Evolutionary conservation across 2,329 filamentous ascomycete genomes (phyloP).

Genomic region (Verticillium zaregamsianum): DNA sequence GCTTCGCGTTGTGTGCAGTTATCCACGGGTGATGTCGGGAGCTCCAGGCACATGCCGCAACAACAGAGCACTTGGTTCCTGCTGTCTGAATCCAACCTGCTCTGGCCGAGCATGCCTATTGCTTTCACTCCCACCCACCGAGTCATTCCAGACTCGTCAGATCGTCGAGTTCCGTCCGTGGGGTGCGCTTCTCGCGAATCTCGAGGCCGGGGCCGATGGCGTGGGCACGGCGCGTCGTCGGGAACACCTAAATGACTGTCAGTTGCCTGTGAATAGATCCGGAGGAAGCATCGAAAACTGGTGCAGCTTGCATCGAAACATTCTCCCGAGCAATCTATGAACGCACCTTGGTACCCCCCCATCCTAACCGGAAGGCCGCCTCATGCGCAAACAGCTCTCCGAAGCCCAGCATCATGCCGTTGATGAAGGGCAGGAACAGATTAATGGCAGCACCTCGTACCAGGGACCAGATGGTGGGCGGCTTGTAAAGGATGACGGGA

Average conservation of each 20-base stretch:
- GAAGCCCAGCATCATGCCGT: slow-evolving; percentile 97
- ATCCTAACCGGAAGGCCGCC: slow-evolving; percentile 86
- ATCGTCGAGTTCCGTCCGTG: slow-evolving; percentile 55
- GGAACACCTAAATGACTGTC: slow-evolving; percentile 45
- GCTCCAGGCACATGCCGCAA: neutral
- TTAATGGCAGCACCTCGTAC: slow-evolving; percentile 91
- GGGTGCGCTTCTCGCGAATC: slow-evolving; percentile 60
- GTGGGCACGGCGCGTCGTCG: slow-evolving; percentile 56
- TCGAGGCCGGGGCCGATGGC: slow-evolving; percentile 80
- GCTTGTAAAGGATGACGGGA: slow-evolving; percentile 79
- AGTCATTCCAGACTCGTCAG: slow-evolving; percentile 64
- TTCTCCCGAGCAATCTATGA: neutral
- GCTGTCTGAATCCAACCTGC: neutral
- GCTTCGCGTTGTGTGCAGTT: neutral
- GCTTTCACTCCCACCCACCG: slow-evolving; percentile 3
- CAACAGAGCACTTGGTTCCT: neutral
- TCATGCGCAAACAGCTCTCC: slow-evolving; percentile 97
- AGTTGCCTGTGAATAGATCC: neutral
- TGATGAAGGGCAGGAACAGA: slow-evolving; percentile 89
- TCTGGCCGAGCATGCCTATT: neutral
- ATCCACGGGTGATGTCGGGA: neutral
- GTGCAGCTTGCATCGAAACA: neutral
- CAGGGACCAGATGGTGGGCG: slow-evolving; percentile 82
- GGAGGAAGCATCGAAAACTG: neutral
- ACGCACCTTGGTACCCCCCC: slow-evolving; percentile 87